Conservation (phyloP, 2,329 filamentous ascomycete genomes). For the Epichloe gansuensis region DNA sequence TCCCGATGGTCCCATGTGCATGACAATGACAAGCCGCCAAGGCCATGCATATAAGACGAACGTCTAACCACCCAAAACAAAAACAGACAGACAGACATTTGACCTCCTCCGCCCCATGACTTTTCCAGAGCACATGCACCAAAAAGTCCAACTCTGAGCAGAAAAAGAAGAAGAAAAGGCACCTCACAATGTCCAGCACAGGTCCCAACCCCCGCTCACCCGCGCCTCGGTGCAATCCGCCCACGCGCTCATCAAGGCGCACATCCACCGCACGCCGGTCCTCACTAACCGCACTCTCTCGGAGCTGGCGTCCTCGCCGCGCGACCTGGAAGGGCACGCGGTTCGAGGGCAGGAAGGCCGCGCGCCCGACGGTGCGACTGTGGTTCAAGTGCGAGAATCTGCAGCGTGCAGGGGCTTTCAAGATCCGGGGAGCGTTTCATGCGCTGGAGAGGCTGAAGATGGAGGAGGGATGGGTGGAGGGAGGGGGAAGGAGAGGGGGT, state of each 20-base stretch:
- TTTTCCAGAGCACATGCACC: too few species aligned
- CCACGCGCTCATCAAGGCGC: slow-evolving; percentile 57
- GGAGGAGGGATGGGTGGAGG: slow-evolving; percentile 48
- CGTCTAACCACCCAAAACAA: too few species aligned
- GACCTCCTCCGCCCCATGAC: too few species aligned
- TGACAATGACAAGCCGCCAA: too few species aligned
- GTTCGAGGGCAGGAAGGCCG: slow-evolving; percentile 43
- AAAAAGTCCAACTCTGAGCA: too few species aligned
- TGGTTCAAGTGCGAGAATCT: slow-evolving; percentile 97
- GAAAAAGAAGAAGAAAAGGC: too few species aligned
- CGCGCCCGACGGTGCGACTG: slow-evolving; percentile 55
- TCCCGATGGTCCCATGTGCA: too few species aligned
- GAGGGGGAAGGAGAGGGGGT: slow-evolving; percentile 56
- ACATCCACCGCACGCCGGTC: slow-evolving; percentile 76
- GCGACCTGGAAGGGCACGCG: slow-evolving; percentile 43
- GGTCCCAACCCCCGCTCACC: slow-evolving; percentile 46
- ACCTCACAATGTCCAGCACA: too few species aligned
- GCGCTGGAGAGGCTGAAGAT: slow-evolving; percentile 58
- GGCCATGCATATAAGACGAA: too few species aligned
- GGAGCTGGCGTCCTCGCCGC: slow-evolving; percentile 60
- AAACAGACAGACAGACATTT: too few species aligned
- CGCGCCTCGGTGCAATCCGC: slow-evolving; percentile 61
- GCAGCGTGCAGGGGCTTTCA: slow-evolving; percentile 86
- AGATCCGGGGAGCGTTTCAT: slow-evolving; percentile 82
- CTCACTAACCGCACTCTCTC: slow-evolving; percentile 68